Evolutionary conservation across 768 basidiomycete species (phyloP), one percentile per base, ranked within the genome.

Genomic region (Xanthoconium stramineum): DNA sequence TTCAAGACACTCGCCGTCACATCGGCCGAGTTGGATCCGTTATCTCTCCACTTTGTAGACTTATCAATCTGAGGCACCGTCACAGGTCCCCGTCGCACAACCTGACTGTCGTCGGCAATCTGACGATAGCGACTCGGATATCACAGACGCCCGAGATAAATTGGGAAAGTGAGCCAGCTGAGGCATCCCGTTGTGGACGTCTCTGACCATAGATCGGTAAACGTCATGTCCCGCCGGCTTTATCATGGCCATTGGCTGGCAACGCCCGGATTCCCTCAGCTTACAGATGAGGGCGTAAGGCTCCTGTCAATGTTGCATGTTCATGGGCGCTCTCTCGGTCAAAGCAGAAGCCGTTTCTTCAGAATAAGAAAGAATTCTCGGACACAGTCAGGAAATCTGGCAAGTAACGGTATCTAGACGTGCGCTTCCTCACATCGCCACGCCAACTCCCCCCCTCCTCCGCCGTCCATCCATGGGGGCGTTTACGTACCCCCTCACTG

Each of bases 101-200:
- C 9, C 3, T 11, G n/a, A 28, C 14, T 40, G 17, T 35, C 13
- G 6, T 50, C 44, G 42, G 59, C 29, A 28, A 29, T 29, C 12
- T 2, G 47, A 43, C 19, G 36, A 13, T 33, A 2, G 32, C 13
- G 40, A 32, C n/a, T n/a, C n/a, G n/a, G n/a, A 13, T 29, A 17
- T 30, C 32, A 20, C 20, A 49, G 36, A 20, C 32, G 24, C 42
- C 39, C 3, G 14, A 24, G n/a, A 30, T 29, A n/a, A 11, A 4
- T 15, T 28, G 24, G 35, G 19, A 36, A 36, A 24, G 20, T 13
- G 12, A 15, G 9, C 6, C 38, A 40, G 29, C 53, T 15, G 47
- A 52, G 61, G 17, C 28, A 24, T 44, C 59, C 32, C 38, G 11
- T 61, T 50, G 40, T 39, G 37, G 48, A n/a, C 35, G 30, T 5